Percentiles rank a stretch among this genome's conserved stretches.
Evolutionary conservation across 371 early-diverging fungal species (phyloP).

Genomic region (Haplosporangium sp.): DNA sequence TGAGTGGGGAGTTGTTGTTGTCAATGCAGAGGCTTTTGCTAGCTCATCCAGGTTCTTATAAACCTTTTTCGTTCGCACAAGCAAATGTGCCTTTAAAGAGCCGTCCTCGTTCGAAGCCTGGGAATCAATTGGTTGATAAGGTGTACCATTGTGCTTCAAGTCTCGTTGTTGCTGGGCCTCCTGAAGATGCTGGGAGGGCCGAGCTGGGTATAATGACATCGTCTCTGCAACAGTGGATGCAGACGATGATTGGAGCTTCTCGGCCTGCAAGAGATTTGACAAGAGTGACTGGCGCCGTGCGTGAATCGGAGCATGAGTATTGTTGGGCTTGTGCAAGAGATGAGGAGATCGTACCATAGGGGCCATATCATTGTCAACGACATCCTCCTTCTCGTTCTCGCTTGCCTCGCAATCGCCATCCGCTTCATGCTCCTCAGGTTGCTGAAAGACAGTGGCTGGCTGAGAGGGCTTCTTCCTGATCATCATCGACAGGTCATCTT

Average conservation of each 20-base stretch:
- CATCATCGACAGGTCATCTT: too few relatives aligned
- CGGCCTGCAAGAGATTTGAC: constrained; percentile 29
- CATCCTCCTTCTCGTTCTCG: constrained; percentile 8
- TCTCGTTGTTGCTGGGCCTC: constrained; percentile 12
- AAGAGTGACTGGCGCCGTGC: constrained; percentile 23
- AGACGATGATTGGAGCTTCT: constrained; percentile 27
- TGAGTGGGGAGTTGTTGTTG: background rate
- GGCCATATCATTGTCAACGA: constrained; percentile 12
- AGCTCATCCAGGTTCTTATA: constrained; percentile 31
- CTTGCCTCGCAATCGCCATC: constrained; percentile 17
- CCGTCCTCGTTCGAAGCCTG: background rate
- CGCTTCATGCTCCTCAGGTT: background rate
- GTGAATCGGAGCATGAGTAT: background rate
- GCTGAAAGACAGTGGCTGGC: background rate
- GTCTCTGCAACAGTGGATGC: too few relatives aligned
- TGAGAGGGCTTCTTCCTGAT: too few relatives aligned
- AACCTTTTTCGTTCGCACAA: constrained; percentile 26
- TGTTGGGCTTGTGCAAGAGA: background rate
- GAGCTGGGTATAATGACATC: too few relatives aligned
- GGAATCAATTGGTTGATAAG: background rate
- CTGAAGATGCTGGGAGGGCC: too few relatives aligned
- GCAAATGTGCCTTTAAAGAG: constrained; percentile 1
- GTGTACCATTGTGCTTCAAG: background rate
- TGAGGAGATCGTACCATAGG: background rate
- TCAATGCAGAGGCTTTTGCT: constrained; percentile 1